A percentile compares a stretch with the other conserved stretches of the same genome.
Evolutionary conservation across 1,284 basidiomycete genomes (phyloP).

Genomic region (Apiotrichum mycotoxinovorans): DNA sequence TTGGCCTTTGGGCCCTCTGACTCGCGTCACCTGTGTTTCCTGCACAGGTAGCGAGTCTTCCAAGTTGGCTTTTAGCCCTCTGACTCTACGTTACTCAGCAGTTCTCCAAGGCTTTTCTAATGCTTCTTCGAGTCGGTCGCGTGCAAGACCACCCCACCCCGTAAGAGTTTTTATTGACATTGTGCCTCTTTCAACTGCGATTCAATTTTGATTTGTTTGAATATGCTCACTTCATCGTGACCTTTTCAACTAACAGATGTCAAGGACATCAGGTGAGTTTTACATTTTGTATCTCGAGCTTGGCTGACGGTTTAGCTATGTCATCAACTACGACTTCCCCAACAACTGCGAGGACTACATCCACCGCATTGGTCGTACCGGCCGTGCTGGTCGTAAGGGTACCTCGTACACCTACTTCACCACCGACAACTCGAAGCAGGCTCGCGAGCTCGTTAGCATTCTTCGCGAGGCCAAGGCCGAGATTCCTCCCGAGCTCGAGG

Average conservation of each 20-base stretch:
- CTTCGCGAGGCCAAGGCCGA: slow-evolving; percentile 84
- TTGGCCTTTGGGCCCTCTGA: slow-evolving; percentile 5
- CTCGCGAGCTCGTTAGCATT: slow-evolving; percentile 85
- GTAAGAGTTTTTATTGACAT: slow-evolving; percentile 25
- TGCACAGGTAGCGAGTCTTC: not conserved
- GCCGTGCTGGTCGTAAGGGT: slow-evolving; percentile 56
- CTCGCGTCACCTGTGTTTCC: slow-evolving; percentile 2
- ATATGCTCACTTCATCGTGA: slow-evolving; percentile 19
- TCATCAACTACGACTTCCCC: slow-evolving; percentile 85
- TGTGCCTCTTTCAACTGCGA: slow-evolving; percentile 12
- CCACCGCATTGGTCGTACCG: slow-evolving; percentile 58
- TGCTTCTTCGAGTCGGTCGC: slow-evolving; percentile 15
- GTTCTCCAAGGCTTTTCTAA: slow-evolving; percentile 6
- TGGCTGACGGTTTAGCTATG: slow-evolving; percentile 22
- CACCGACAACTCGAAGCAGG: slow-evolving; percentile 88
- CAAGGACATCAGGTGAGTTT: slow-evolving; percentile 44
- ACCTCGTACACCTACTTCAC: slow-evolving; percentile 96
- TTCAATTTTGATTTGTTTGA: slow-evolving; percentile 12
- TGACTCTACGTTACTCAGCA: too few species aligned
- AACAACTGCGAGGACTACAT: slow-evolving; percentile 61
- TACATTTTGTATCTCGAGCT: not conserved
- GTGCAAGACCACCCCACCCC: slow-evolving; percentile 19
- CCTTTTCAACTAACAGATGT: slow-evolving; percentile 36
- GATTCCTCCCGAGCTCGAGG: slow-evolving; percentile 83
- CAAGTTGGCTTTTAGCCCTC: too few species aligned